Evolutionary conservation across 148 eudicot species (phyloP), one percentile per base, ranked within the genome.

Genomic region (Chenopodium album): DNA sequence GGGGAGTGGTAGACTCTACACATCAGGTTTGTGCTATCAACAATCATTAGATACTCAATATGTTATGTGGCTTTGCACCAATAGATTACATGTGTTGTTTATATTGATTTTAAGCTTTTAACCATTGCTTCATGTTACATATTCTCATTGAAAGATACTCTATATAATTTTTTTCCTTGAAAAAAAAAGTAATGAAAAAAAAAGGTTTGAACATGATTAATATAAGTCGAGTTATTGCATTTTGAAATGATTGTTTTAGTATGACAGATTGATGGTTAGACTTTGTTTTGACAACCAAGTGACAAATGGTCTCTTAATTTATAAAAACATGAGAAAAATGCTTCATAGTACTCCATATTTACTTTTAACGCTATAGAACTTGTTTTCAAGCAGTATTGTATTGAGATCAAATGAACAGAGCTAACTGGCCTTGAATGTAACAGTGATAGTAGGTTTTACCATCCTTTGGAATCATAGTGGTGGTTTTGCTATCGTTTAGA

Each of bases 1-100:
- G 97, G 8, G 99, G 99, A 56, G 98, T 95, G 29, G 97, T 95
- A 48, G 99, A 96, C 87, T 96, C 98, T 19, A 88, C 93, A 41
- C 99, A 96, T 81, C 99, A 94, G 98, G 98, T 93, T 72, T 87
- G 88, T 77, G 28, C 34, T 84, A 60, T 70, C 11, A 20, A 48
- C 23, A 63, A 63, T 29, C 63, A 22, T 6, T 28, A 16, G n/a
- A 48, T 48, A 73, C 19, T n/a, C 60, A 8, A 8, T 73, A 1
- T 47, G 76, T 23, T 10, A 1, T 48, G 62, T 12, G 26, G 32
- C 11, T 67, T 10, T 16, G 6, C 44, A 5, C 7, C 44, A 41
- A 13, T 52, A 52, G 17, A 52, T 52, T 52, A 52, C 56, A 52
- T 52, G 17, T 52, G 17, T 17, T 56, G 19, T 17, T 56, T 56